Base-by-base conservation (phyloP, 257 asterid genomes). In the Solanum commersonii region DNA sequence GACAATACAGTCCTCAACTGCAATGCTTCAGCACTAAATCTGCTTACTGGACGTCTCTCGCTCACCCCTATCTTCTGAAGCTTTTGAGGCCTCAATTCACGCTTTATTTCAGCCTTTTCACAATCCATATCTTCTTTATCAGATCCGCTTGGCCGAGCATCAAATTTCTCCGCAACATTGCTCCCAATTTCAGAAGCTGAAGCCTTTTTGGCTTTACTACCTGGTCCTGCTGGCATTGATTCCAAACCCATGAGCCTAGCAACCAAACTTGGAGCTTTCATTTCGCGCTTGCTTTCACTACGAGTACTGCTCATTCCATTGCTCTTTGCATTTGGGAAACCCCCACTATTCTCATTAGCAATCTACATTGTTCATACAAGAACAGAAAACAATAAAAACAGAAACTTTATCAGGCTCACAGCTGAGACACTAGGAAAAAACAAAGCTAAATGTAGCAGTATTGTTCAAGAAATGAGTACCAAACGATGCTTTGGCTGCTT, bases 231-330 rank as follows among this genome's bases (percentile, higher is more conserved):
- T 0, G 99, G 99, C 94, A 97, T 93, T 31, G 98, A 94, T 18
- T 97, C 99, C 90, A 97, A 89, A 8, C 99, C 99, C 99, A 97
- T 97, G 87, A 97, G 99, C 93, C 98, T 91, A 49, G 99, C 99
- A 87, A 97, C 95, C 93, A 96, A 89, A 15, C 98, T 92, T 8
- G 99, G 99, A 3, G 92, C 89, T 84, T 96, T 93, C 90, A 87
- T 92, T 71, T 94, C 96, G 14, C 88, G 90, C 73, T 89, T 93
- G 78, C 87, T 91, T 65, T 89, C 96, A 77, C 70, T 20, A 83
- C 89, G 93, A 40, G 25, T 89, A 89, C 31, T 88, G 40, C 18
- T 86, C 71, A 91, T 94, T 88, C 90, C 87, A 46, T 56, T 85
- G 87, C 6, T 90, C 92, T 92, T 95, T 35, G 89, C 52, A 72